A percentile compares a stretch with the other conserved stretches of the same genome.
Conservation (phyloP, 805 yeast genomes). For the Maudiozyma turicensis region DNA sequence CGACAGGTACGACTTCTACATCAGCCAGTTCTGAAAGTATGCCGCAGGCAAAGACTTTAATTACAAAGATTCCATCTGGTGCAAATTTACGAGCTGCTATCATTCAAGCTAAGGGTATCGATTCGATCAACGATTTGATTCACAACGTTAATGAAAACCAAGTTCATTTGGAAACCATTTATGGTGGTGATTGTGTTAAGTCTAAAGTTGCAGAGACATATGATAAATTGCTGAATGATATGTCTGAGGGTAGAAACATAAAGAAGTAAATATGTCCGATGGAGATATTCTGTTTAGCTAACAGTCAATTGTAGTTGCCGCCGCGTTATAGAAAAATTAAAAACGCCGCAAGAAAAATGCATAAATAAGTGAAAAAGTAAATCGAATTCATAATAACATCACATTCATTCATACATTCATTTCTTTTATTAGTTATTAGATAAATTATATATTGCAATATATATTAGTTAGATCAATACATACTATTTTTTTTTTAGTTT, state of each 20-base stretch:
- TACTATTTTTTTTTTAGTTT: too few relatives aligned
- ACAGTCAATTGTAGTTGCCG: background rate
- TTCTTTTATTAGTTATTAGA: too few relatives aligned
- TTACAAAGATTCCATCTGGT: slow-evolving; percentile 36
- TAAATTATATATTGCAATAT: too few relatives aligned
- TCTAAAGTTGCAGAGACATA: slow-evolving; percentile 41
- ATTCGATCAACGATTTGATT: slow-evolving; percentile 57
- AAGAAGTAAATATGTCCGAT: background rate
- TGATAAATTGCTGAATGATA: slow-evolving; percentile 60
- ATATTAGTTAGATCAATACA: too few relatives aligned
- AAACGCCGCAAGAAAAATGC: background rate
- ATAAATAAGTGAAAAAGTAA: too few relatives aligned
- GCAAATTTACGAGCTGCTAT: slow-evolving; percentile 42
- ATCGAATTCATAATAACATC: too few relatives aligned
- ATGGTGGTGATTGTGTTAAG: slow-evolving; percentile 22
- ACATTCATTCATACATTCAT: too few relatives aligned
- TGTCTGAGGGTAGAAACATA: slow-evolving; percentile 31
- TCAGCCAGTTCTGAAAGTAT: background rate
- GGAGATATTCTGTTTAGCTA: background rate
- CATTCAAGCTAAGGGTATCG: slow-evolving; percentile 67
- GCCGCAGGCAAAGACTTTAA: slow-evolving; percentile 4
- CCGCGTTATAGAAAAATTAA: background rate
- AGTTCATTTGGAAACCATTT: slow-evolving; percentile 41
- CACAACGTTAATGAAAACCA: slow-evolving; percentile 51
- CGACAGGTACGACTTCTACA: background rate